Base-by-base conservation (phyloP, 345 rosid species). In the Ceriops tagal region DNA sequence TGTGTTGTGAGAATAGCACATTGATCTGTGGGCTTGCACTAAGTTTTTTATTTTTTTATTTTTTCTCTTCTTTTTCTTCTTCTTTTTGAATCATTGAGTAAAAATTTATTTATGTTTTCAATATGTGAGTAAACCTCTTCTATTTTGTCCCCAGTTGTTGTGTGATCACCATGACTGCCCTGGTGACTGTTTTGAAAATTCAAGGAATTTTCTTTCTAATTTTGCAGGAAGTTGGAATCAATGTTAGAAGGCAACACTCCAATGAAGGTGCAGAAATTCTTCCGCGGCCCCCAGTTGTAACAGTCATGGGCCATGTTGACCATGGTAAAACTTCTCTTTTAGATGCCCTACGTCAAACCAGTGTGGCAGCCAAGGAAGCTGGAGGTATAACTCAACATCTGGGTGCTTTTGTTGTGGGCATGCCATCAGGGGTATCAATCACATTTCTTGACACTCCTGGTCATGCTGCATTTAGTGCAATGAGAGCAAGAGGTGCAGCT, bases 321-420 rank as follows among this genome's bases (percentile, higher is more conserved):
- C 99, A 95, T 69, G 98, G 97, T 13, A 95, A 92, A 84, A 95
- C 99, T 64, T 92, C 96, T 60, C 87, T 92, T 76, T 75, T 95
- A 46, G 98, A 95, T 80, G 91, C 99, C 46, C 65, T 92, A 39
- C 87, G 97, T 64, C 85, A 87, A 80, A 90, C 98, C 43, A 87
- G 97, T 16, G 91, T 92, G 46, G 97, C 96, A 20, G 93, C 89
- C 32, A 81, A 76, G 77, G 97, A 95, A 90, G 98, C 99, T 26
- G 97, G 98, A 32, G 99, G 98, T 77, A 95, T 95, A 85, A 95
- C 99, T 67, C 99, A 95, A 70, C 96, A 95, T 62, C 77, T 95
- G 15, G 99, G 99, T 68, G 99, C 97, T 28, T 95, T 95, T 70
- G 86, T 90, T 58, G 98, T 90, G 61, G 78, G 83, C 73, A 95